Conservation (phyloP, 257 asterid species). For the Capsicum pubescens region DNA sequence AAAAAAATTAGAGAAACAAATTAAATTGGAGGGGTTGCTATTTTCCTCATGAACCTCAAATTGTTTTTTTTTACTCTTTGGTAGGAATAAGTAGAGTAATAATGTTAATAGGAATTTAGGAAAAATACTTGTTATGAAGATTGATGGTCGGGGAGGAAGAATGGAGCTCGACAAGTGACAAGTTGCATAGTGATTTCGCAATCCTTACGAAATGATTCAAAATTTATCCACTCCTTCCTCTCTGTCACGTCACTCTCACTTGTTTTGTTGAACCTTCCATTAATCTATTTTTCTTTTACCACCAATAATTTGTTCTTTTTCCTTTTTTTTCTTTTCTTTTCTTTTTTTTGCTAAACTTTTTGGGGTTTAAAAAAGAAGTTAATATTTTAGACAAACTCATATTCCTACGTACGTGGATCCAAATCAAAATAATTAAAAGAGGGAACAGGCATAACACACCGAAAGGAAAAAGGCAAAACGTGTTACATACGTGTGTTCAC, state of each 20-base stretch:
- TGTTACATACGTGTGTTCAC: background rate
- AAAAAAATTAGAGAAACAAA: too few relatives aligned
- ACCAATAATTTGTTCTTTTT: background rate
- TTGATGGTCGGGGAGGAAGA: background rate
- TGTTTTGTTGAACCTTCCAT: background rate
- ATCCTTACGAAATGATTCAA: conserved; percentile 19
- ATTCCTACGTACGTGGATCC: background rate
- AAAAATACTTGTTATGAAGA: background rate
- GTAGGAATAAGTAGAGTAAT: background rate
- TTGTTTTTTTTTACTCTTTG: background rate
- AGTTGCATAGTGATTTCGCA: conserved; percentile 24
- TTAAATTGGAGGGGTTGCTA: background rate
- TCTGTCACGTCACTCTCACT: conserved; percentile 19
- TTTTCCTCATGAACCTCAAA: background rate
- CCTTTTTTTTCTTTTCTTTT: too few relatives aligned
- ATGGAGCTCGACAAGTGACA: background rate
- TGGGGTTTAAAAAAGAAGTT: conserved; percentile 1
- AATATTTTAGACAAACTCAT: background rate
- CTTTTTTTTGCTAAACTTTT: background rate
- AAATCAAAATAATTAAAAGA: conserved; percentile 1
- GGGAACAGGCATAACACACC: background rate
- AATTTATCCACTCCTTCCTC: conserved; percentile 3
- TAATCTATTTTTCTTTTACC: background rate
- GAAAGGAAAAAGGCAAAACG: background rate
- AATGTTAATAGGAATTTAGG: background rate